phyloP scores from a whole-genome alignment of 2,329 filamentous ascomycete genomes.

The Aspergillus brunneoviolaceus region DNA sequence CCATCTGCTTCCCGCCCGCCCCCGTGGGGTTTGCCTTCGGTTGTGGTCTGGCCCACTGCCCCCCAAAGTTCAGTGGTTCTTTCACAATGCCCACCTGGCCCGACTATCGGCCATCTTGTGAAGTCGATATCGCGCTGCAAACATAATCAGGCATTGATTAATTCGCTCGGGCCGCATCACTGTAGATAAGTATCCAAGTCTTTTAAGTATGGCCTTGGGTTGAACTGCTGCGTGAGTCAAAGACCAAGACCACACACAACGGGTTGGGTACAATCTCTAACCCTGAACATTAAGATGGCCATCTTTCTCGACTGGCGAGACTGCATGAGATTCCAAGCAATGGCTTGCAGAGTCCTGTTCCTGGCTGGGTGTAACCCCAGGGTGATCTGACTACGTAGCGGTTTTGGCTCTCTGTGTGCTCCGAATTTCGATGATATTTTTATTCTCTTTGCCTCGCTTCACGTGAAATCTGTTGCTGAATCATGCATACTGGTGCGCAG shows the following conservation, averaged over 20 bases:
- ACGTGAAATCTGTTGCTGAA: too few species aligned
- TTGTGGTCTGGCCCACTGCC: constrained; percentile 2
- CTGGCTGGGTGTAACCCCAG: not conserved
- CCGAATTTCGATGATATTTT: not conserved
- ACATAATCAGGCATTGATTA: not conserved
- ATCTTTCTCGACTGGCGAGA: not conserved
- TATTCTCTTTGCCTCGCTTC: too few species aligned
- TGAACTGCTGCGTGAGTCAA: too few species aligned
- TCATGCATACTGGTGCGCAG: too few species aligned
- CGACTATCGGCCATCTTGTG: not conserved
- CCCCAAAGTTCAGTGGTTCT: not conserved
- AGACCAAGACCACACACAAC: not conserved
- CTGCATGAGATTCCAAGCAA: not conserved
- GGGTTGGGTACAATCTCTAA: not conserved
- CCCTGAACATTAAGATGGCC: not conserved
- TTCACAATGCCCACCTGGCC: not conserved
- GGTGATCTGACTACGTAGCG: not conserved
- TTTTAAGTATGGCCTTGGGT: too few species aligned
- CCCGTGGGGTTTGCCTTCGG: constrained; percentile 6
- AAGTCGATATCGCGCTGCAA: not conserved
- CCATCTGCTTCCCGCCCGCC: constrained; percentile 9
- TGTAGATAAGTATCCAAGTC: too few species aligned
- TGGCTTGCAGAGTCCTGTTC: not conserved
- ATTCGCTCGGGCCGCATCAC: not conserved
- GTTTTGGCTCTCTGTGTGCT: not conserved